Conservation (phyloP, 768 basidiomycete species). For the Termitomyces sp. region DNA sequence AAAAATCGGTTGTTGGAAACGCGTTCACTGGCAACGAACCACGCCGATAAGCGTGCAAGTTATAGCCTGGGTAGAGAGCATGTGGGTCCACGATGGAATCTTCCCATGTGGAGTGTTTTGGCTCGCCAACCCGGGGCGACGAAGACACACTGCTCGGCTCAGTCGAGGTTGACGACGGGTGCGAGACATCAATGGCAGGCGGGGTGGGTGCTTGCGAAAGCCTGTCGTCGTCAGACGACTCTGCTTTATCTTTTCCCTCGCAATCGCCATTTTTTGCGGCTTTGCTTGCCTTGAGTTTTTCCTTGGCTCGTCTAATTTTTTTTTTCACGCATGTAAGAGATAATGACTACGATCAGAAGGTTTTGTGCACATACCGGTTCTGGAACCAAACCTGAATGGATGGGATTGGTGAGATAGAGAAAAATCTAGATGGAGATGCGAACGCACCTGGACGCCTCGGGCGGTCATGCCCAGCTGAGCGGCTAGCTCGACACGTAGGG, state of each 20-base stretch:
- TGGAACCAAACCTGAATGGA: slow-evolving; percentile 81
- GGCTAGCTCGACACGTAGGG: slow-evolving; percentile 75
- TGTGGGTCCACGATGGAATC: slow-evolving; percentile 31
- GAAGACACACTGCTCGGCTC: slow-evolving; percentile 30
- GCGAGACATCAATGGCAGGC: slow-evolving; percentile 3
- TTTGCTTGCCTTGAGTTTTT: slow-evolving; percentile 66
- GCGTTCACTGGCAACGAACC: slow-evolving; percentile 53
- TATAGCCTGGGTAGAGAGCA: slow-evolving; percentile 7
- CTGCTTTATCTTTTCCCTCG: slow-evolving; percentile 20
- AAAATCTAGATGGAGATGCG: slow-evolving; percentile 1
- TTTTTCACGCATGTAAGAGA: not conserved
- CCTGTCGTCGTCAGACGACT: slow-evolving; percentile 22
- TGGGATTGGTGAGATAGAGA: slow-evolving; percentile 12
- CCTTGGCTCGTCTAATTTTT: slow-evolving; percentile 70
- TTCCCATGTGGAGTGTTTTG: slow-evolving; percentile 24
- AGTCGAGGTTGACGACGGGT: slow-evolving; percentile 14
- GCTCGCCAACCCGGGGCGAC: slow-evolving; percentile 37
- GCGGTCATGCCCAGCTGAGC: slow-evolving; percentile 87
- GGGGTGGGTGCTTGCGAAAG: slow-evolving; percentile 6
- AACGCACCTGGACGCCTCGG: slow-evolving; percentile 87
- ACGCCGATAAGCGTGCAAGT: slow-evolving; percentile 38
- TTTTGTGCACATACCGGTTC: slow-evolving; percentile 53
- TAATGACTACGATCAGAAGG: slow-evolving; percentile 1
- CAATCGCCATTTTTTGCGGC: slow-evolving; percentile 28
- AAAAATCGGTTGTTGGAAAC: slow-evolving; percentile 28